Conservation (phyloP, 2,329 filamentous ascomycete genomes). For the Thelonectria blattea region DNA sequence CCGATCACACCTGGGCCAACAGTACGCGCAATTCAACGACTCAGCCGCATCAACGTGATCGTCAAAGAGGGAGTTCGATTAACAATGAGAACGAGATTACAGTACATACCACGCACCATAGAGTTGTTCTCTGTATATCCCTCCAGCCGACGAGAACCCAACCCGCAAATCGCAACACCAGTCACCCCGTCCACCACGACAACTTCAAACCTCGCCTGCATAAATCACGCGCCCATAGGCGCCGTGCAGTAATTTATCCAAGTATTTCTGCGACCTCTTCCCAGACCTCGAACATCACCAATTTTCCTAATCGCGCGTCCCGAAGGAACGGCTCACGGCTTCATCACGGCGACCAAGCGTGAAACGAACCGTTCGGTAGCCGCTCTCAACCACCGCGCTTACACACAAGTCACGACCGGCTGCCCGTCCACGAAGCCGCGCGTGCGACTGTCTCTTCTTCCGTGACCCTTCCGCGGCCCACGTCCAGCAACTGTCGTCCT, state of each 20-base stretch:
- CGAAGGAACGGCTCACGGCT: slow-evolving; percentile 5
- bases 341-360: slow-evolving; percentile 8
- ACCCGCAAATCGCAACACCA: neutral
- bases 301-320: neutral
- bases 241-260: neutral
- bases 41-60: neutral
- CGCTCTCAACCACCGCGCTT: neutral
- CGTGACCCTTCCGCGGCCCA: no score
- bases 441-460: no score
- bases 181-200: neutral
- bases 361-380: neutral
- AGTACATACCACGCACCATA: neutral
- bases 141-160: neutral
- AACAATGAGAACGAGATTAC: neutral
- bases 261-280: neutral
- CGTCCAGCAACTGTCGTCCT: neutral
- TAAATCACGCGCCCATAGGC: neutral
- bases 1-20: neutral
- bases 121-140: neutral
- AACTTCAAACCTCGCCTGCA: slow-evolving; percentile 2
- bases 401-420: no score
- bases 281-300: neutral
- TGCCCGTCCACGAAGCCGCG: neutral
- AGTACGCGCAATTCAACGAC: neutral
- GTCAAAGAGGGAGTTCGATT: neutral